These are phyloP conservation scores for Phallus indusiatus DNA, from an alignment of 768 basidiomycete genomes.

Conservation along the genomic window DNA sequence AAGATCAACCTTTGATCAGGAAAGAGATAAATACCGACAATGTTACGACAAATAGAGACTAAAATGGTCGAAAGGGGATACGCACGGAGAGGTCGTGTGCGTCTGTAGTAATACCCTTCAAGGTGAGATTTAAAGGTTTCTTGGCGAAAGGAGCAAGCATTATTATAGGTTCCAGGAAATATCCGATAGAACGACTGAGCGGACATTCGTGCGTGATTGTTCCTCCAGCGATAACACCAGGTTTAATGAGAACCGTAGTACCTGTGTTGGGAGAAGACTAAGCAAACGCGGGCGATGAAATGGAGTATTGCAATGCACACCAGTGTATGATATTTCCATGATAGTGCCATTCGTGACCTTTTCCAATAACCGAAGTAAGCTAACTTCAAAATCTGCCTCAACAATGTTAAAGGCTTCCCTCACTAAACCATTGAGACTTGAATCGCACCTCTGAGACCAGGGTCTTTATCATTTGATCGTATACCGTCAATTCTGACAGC, in stretches of 20 bases:
- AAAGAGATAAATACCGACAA: neutral
- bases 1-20: constrained; percentile 60
- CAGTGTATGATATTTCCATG: constrained; percentile 94
- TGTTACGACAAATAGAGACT: constrained; percentile 4
- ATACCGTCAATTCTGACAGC: constrained; percentile 80
- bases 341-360: constrained; percentile 89
- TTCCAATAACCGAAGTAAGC: constrained; percentile 77
- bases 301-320: constrained; percentile 30
- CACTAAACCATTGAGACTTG: neutral
- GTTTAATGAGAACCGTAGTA: constrained; percentile 86
- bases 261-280: constrained; percentile 35
- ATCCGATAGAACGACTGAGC: constrained; percentile 80
- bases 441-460: constrained; percentile 79
- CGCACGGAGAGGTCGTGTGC: constrained; percentile 84
- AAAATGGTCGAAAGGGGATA: constrained; percentile 12
- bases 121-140: constrained; percentile 67
- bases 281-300: neutral
- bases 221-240: constrained; percentile 86
- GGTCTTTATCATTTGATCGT: constrained; percentile 86
- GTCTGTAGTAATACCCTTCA: constrained; percentile 89
- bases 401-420: neutral
- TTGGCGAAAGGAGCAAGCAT: constrained; percentile 93
- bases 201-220: constrained; percentile 79
- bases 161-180: constrained; percentile 85
- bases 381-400: constrained; percentile 85